phyloP scores from a whole-genome alignment of 2,329 filamentous ascomycete species.

The Sclerotinia subarctica region DNA sequence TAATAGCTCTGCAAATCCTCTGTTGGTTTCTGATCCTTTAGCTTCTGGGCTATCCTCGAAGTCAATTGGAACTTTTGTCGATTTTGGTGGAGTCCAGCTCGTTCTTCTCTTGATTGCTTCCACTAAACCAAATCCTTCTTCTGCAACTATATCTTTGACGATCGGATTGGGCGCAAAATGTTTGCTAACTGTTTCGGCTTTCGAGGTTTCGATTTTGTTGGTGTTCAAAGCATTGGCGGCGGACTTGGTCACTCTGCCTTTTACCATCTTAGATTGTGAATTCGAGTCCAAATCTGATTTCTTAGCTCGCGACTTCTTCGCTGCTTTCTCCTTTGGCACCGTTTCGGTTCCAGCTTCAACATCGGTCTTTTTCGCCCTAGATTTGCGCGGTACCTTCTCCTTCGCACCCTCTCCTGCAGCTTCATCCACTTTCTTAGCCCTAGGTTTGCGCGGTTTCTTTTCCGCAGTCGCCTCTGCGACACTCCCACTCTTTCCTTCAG shows the following conservation, averaged over 20 bases:
- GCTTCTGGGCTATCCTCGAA: neutral
- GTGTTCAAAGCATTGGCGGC: slow-evolving; percentile 31
- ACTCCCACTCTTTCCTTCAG: neutral
- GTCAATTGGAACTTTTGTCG: slow-evolving; percentile 33
- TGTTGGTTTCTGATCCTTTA: slow-evolving; percentile 2
- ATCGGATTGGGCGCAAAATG: slow-evolving; percentile 10
- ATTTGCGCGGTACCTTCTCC: slow-evolving; percentile 30
- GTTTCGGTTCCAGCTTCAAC: slow-evolving; percentile 14
- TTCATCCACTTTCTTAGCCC: slow-evolving; percentile 29
- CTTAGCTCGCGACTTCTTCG: slow-evolving; percentile 29
- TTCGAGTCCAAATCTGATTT: slow-evolving; percentile 27
- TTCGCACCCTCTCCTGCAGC: neutral
- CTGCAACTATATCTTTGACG: slow-evolving; percentile 13
- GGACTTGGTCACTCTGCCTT: slow-evolving; percentile 39
- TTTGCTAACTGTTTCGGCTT: slow-evolving; percentile 21
- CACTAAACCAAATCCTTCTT: slow-evolving; percentile 29
- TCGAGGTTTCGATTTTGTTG: slow-evolving; percentile 21
- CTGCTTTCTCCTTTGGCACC: slow-evolving; percentile 17
- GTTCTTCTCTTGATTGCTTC: slow-evolving; percentile 53
- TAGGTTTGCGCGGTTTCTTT: slow-evolving; percentile 27
- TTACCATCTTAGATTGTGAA: slow-evolving; percentile 38
- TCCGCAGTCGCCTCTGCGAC: slow-evolving; percentile 21
- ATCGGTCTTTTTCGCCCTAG: slow-evolving; percentile 31
- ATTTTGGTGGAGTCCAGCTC: slow-evolving; percentile 66
- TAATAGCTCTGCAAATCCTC: slow-evolving; percentile 41